Evolutionary conservation across 495 filamentous ascomycete genomes (phyloP).

Genomic region (Aspergillus heteromorphus): DNA sequence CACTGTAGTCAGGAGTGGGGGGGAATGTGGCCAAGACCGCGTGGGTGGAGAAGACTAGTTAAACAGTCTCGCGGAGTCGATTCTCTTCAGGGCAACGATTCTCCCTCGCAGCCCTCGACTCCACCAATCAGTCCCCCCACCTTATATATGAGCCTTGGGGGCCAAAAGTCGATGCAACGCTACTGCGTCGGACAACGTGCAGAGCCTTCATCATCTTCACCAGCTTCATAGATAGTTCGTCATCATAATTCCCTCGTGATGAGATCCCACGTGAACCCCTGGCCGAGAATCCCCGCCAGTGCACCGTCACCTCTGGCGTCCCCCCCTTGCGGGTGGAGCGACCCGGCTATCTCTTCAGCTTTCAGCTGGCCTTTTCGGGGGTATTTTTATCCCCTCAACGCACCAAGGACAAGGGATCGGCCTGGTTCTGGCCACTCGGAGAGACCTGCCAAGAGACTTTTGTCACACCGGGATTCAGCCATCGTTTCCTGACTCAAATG

Average conservation of each 20-base stretch:
- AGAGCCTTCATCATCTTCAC: not conserved
- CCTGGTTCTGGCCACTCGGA: not conserved
- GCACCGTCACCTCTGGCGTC: too few relatives aligned
- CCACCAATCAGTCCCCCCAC: not conserved
- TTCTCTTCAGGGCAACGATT: not conserved
- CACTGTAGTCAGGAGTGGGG: too few relatives aligned
- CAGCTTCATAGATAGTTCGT: too few relatives aligned
- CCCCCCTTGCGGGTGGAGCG: too few relatives aligned
- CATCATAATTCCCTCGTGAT: not conserved
- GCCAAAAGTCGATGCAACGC: not conserved
- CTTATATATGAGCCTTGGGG: not conserved
- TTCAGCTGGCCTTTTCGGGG: too few relatives aligned
- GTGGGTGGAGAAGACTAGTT: too few relatives aligned
- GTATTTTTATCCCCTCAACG: too few relatives aligned
- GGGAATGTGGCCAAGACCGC: too few relatives aligned
- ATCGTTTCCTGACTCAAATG: too few relatives aligned
- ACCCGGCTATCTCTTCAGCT: too few relatives aligned
- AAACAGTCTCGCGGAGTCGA: not conserved
- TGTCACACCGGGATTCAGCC: too few relatives aligned
- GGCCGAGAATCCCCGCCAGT: not conserved
- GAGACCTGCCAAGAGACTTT: too few relatives aligned
- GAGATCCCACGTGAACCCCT: not conserved
- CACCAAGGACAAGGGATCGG: not conserved
- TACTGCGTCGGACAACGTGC: not conserved
- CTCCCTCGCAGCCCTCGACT: not conserved